A percentile compares a stretch with the other conserved stretches of the same genome.
Evolutionary conservation across 2,329 filamentous ascomycete genomes (phyloP).

Genomic region (Stagonosporopsis tanaceti): DNA sequence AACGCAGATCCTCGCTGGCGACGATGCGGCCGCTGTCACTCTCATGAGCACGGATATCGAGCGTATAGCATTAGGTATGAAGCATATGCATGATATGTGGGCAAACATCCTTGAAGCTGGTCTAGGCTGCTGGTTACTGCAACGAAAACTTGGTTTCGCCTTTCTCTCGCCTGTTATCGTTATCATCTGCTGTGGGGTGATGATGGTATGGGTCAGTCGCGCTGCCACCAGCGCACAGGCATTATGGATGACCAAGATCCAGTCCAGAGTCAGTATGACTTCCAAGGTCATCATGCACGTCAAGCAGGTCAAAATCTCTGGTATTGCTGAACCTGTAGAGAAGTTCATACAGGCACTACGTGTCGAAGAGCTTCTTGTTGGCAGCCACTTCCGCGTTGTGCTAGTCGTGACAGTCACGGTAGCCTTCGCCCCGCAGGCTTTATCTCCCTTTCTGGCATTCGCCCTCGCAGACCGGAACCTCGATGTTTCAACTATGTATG

Average conservation of each 20-base stretch:
- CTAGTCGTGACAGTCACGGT: not conserved
- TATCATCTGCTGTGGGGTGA: constrained; percentile 25
- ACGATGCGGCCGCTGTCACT: constrained; percentile 25
- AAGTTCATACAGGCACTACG: constrained; percentile 47
- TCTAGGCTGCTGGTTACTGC: constrained; percentile 26
- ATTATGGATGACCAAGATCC: constrained; percentile 36
- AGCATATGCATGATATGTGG: constrained; percentile 33
- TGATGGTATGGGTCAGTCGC: constrained; percentile 27
- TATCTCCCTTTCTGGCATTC: constrained; percentile 8
- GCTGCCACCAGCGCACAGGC: constrained; percentile 33
- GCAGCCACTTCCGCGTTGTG: not conserved
- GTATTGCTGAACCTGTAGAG: constrained; percentile 43
- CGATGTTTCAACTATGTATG: constrained; percentile 2
- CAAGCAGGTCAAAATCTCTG: constrained; percentile 52
- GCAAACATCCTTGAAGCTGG: constrained; percentile 22
- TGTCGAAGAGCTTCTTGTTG: constrained; percentile 40
- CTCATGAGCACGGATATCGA: constrained; percentile 40
- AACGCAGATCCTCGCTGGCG: not conserved
- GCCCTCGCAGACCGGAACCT: not conserved
- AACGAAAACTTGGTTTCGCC: constrained; percentile 31
- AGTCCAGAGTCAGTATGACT: constrained; percentile 37
- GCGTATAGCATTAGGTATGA: constrained; percentile 22
- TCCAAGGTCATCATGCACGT: constrained; percentile 46
- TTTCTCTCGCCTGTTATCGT: constrained; percentile 32
- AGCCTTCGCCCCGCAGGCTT: not conserved